Evolutionary conservation across 2,329 filamentous ascomycete species (phyloP).

Genomic region (Monilinia fructigena): DNA sequence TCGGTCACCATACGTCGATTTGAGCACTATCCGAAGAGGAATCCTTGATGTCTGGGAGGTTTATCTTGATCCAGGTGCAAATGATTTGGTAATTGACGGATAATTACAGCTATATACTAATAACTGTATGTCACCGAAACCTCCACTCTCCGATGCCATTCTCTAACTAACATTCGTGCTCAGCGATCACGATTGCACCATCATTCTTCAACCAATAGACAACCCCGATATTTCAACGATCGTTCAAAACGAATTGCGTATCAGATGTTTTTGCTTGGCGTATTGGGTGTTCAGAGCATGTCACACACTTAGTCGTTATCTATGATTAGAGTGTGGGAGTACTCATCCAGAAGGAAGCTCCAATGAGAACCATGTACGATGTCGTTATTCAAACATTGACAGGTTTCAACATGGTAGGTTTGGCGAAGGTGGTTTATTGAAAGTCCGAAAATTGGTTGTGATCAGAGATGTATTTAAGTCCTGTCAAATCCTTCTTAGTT

Average conservation of each 20-base stretch:
- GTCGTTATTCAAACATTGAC: conserved; percentile 18
- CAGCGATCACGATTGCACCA: conserved; percentile 20
- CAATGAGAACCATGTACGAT: conserved; percentile 20
- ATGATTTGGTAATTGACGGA: background rate
- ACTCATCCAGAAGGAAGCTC: background rate
- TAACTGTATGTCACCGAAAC: background rate
- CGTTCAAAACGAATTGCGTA: background rate
- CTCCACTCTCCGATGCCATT: conserved; percentile 1
- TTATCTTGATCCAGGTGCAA: background rate
- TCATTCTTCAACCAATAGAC: conserved; percentile 19
- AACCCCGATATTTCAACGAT: conserved; percentile 10
- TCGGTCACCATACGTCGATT: background rate
- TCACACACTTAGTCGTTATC: background rate
- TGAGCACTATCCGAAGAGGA: too few species aligned
- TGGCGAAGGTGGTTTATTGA: background rate
- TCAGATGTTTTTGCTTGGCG: conserved; percentile 14
- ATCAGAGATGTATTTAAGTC: conserved; percentile 11
- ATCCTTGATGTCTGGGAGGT: background rate
- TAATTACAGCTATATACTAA: background rate
- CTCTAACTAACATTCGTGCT: conserved; percentile 18
- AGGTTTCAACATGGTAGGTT: conserved; percentile 10
- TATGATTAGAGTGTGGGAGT: conserved; percentile 5
- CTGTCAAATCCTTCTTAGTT: background rate
- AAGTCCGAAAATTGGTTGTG: background rate
- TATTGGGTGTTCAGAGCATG: background rate